Evolutionary conservation across 495 filamentous ascomycete genomes (phyloP).

Genomic region (Neurospora sp.): DNA sequence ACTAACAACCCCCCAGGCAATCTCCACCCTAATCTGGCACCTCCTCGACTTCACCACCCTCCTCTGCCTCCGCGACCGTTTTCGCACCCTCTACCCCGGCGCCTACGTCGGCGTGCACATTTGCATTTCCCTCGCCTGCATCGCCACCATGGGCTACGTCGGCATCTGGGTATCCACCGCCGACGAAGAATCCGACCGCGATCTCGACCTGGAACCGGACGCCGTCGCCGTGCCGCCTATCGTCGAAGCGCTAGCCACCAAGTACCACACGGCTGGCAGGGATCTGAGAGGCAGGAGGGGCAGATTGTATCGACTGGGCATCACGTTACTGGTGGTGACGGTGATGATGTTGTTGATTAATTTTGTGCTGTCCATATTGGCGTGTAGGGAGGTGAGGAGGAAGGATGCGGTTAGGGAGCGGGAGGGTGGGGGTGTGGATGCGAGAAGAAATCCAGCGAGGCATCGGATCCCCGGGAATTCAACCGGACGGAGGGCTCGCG

Average conservation of each 20-base stretch:
- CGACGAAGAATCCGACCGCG: conserved; percentile 1
- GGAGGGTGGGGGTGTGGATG: neutral
- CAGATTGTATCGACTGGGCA: neutral
- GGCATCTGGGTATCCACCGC: conserved; percentile 15
- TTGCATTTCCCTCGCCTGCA: conserved; percentile 23
- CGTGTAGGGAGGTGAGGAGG: conserved; percentile 10
- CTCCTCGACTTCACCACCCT: conserved; percentile 8
- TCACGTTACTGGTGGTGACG: neutral
- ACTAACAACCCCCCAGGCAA: neutral
- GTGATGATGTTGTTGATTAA: conserved; percentile 5
- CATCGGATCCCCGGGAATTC: no score
- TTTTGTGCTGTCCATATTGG: conserved; percentile 12
- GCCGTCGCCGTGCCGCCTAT: neutral
- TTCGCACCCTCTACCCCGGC: conserved; percentile 25
- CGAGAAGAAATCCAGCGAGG: neutral
- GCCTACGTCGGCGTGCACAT: conserved; percentile 30
- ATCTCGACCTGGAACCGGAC: conserved; percentile 2
- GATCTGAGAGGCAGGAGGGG: neutral
- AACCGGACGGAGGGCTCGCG: no score
- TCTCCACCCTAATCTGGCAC: conserved; percentile 9
- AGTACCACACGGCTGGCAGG: conserved; percentile 1
- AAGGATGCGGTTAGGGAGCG: neutral
- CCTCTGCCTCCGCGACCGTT: conserved; percentile 4
- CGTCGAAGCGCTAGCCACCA: conserved; percentile 5
- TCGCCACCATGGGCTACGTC: conserved; percentile 15